Evolutionary conservation across 106 monocot species (phyloP).

Genomic region (Phalaenopsis aphrodite): DNA sequence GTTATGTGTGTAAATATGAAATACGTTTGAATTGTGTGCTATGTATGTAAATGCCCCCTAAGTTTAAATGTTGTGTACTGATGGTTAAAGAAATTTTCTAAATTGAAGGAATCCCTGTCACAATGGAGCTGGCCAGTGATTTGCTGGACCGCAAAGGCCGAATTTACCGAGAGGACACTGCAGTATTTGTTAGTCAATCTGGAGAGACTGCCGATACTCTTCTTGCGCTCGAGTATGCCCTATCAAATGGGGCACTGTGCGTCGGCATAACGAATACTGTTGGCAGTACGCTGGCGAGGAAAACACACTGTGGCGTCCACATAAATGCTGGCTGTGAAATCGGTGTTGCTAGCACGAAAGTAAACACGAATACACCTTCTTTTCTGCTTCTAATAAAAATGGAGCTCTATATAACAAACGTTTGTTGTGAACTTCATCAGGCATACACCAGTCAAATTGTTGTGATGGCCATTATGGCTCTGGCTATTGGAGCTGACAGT

Average conservation of each 20-base stretch:
- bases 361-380: conserved; percentile 3
- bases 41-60: too few relatives aligned
- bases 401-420: not conserved
- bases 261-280: conserved; percentile 99
- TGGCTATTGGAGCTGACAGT: conserved; percentile 88
- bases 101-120: conserved; percentile 70
- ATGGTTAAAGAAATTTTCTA: conserved; percentile 5
- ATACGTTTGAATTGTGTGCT: too few relatives aligned
- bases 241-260: conserved; percentile 82
- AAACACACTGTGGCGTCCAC: conserved; percentile 96
- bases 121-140: conserved; percentile 93
- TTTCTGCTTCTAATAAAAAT: not conserved
- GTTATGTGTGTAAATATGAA: too few relatives aligned
- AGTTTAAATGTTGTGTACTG: not conserved
- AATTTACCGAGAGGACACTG: conserved; percentile 91
- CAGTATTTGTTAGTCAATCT: conserved; percentile 95
- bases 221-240: conserved; percentile 87
- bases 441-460: conserved; percentile 97
- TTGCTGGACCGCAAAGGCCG: conserved; percentile 80
- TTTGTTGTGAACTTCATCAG: conserved; percentile 22
- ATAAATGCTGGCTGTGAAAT: conserved; percentile 99
- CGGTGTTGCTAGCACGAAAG: conserved; percentile 97
- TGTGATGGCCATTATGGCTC: conserved; percentile 81
- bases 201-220: conserved; percentile 98
- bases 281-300: conserved; percentile 86